Evolutionary conservation across 495 filamentous ascomycete species (phyloP).

Genomic region (Filosporella fistucella): DNA sequence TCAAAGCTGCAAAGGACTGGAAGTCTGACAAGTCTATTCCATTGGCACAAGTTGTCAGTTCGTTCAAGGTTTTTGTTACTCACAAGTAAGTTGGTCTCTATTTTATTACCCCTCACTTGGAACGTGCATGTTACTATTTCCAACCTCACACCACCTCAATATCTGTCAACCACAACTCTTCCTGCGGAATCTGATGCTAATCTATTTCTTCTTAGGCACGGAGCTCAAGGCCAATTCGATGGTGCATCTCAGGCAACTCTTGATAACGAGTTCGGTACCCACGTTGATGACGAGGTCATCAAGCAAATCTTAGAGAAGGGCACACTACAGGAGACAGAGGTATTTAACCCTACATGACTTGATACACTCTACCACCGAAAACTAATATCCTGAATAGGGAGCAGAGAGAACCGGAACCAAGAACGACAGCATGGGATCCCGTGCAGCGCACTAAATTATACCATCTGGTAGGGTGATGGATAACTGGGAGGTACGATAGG

Average conservation of each 20-base stretch:
- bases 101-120: conserved; percentile 11
- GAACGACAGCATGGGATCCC: conserved; percentile 40
- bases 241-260: conserved; percentile 66
- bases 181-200: background rate
- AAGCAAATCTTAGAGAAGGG: conserved; percentile 76
- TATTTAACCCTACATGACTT: conserved; percentile 25
- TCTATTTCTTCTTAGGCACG: conserved; percentile 55
- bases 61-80: conserved; percentile 87
- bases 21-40: conserved; percentile 72
- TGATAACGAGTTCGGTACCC: conserved; percentile 83
- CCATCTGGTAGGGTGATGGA: no score
- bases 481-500: no score
- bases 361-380: background rate
- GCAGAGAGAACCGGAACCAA: conserved; percentile 35
- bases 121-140: background rate
- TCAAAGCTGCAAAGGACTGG: conserved; percentile 73
- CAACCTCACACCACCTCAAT: background rate
- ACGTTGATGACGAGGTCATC: conserved; percentile 71
- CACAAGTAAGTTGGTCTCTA: conserved; percentile 65
- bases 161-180: background rate
- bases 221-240: conserved; percentile 76
- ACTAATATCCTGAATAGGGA: conserved; percentile 4
- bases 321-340: conserved; percentile 58
- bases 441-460: conserved; percentile 35
- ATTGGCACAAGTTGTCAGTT: conserved; percentile 76